Percentiles rank a stretch among this genome's conserved stretches.
These are phyloP conservation scores for Colletotrichum destructivum DNA, from an alignment of 2,329 filamentous ascomycete species.

Conservation along the genomic window DNA sequence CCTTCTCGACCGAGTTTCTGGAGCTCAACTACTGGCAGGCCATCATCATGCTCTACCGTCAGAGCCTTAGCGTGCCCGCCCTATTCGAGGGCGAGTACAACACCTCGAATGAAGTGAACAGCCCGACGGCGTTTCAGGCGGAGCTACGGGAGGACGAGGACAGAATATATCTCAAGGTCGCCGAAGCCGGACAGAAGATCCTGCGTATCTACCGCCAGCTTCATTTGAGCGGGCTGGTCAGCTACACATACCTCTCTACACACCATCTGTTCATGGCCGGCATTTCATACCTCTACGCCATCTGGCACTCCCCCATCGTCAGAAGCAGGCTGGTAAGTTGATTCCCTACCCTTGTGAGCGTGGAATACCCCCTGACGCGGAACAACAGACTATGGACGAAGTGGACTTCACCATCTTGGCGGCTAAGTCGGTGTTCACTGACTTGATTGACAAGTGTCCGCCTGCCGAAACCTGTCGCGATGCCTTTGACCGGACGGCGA, in stretches of 20 bases:
- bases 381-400: constrained; percentile 83
- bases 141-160: constrained; percentile 88
- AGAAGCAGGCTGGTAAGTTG: constrained; percentile 85
- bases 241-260: constrained; percentile 95
- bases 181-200: constrained; percentile 94
- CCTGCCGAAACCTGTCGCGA: constrained; percentile 95
- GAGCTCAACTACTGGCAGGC: constrained; percentile 99
- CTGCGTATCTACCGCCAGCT: constrained; percentile 91
- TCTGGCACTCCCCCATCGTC: constrained; percentile 95
- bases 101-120: constrained; percentile 75
- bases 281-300: constrained; percentile 95
- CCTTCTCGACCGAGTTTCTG: constrained; percentile 90
- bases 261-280: constrained; percentile 98
- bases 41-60: constrained; percentile 94
- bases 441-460: constrained; percentile 94
- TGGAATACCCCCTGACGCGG: constrained; percentile 45
- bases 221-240: constrained; percentile 89
- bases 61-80: constrained; percentile 88
- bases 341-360: not conserved
- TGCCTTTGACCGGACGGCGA: constrained; percentile 94
- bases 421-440: constrained; percentile 91
- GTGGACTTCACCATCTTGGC: constrained; percentile 97
- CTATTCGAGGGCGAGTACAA: constrained; percentile 86
- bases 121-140: constrained; percentile 72
- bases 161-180: constrained; percentile 92